Conservation (phyloP, 345 rosid species). For the Anacardium occidentale region DNA sequence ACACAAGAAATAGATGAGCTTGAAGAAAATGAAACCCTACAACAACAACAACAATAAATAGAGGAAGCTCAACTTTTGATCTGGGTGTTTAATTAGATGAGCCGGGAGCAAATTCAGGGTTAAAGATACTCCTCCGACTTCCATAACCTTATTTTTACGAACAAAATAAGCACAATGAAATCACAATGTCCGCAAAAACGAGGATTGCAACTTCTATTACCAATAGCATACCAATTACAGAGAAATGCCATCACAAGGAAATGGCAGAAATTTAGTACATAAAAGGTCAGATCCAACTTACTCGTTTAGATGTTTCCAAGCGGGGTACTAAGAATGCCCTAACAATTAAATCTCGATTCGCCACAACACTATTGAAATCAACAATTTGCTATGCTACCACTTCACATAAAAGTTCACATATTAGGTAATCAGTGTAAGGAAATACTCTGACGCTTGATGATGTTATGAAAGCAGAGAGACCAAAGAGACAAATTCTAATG, state of each 20-base stretch:
- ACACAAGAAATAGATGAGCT: too few species aligned
- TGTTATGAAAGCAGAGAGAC: slow-evolving; percentile 73
- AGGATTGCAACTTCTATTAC: slow-evolving; percentile 1
- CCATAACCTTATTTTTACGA: neutral
- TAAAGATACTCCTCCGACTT: too few species aligned
- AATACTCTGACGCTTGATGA: neutral
- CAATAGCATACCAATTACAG: slow-evolving; percentile 4
- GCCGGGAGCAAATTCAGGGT: too few species aligned
- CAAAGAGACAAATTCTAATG: slow-evolving; percentile 83
- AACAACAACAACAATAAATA: too few species aligned
- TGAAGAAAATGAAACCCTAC: too few species aligned
- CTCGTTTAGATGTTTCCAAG: slow-evolving; percentile 2
- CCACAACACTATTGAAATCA: neutral
- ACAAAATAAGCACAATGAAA: neutral
- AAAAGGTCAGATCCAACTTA: slow-evolving; percentile 6
- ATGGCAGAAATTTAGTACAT: neutral
- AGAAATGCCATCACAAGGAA: neutral
- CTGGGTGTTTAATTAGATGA: too few species aligned
- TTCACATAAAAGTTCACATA: neutral
- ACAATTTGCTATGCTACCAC: neutral
- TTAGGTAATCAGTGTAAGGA: slow-evolving; percentile 4
- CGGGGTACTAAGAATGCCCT: neutral
- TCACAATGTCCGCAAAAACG: neutral
- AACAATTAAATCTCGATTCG: neutral
- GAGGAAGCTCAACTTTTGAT: too few species aligned